Conservation (phyloP, 495 filamentous ascomycete genomes). For the Neurospora sublineolata region DNA sequence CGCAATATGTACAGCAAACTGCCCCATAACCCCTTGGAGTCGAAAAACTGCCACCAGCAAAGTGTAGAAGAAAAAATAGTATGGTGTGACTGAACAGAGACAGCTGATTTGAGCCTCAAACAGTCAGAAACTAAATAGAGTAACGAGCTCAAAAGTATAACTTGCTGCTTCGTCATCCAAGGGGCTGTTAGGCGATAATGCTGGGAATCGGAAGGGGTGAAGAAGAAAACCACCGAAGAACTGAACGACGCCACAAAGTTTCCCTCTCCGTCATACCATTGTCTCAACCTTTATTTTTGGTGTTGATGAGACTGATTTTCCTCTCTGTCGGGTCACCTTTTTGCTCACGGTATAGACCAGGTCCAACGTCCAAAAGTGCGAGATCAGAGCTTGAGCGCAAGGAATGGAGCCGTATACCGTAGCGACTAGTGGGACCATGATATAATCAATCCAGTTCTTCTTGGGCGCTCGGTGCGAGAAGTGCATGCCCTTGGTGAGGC, state of each 20-base stretch:
- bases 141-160: not conserved
- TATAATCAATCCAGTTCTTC: slow-evolving; percentile 42
- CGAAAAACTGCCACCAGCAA: slow-evolving; percentile 1
- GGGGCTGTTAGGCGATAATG: slow-evolving; percentile 2
- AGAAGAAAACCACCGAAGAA: not conserved
- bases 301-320: slow-evolving; percentile 22
- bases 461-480: slow-evolving; percentile 43
- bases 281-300: slow-evolving; percentile 18
- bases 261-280: slow-evolving; percentile 25
- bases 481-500: slow-evolving; percentile 45
- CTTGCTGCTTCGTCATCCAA: not conserved
- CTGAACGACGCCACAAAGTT: not conserved
- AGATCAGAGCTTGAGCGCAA: slow-evolving; percentile 48
- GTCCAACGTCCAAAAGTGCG: slow-evolving; percentile 55
- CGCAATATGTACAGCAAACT: slow-evolving; percentile 34
- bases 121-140: not conserved
- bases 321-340: slow-evolving; percentile 42
- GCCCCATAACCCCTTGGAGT: slow-evolving; percentile 20
- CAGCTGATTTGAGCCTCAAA: slow-evolving; percentile 2
- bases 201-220: slow-evolving; percentile 3
- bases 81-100: not conserved
- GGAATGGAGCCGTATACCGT: slow-evolving; percentile 52
- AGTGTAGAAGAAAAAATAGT: slow-evolving; percentile 1
- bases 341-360: slow-evolving; percentile 57
- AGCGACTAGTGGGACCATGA: slow-evolving; percentile 49